Base-by-base conservation (phyloP, 768 basidiomycete genomes). In the Asterophora parasitica region DNA sequence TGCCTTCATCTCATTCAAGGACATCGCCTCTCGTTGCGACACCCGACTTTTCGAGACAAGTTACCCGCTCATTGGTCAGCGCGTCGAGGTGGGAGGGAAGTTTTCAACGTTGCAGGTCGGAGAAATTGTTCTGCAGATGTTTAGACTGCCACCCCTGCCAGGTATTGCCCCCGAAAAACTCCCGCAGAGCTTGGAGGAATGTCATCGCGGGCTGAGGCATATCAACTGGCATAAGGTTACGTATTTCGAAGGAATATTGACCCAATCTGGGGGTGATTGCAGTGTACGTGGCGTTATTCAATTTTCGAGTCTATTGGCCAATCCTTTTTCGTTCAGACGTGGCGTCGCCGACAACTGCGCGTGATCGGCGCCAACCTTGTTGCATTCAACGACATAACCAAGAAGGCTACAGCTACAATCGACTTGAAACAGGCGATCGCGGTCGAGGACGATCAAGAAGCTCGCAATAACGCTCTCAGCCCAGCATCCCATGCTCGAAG, bases 211-310 rank as follows among this genome's bases (percentile, higher is more conserved):
- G 1, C 70, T 98, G 54, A 73, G 90, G 50, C 87, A 94, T 58
- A 83, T 92, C 47, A 85, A 86, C 31, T 96, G 92, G 93, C 92
- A 95, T 60, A 93, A 94, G 69, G 79, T 86, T 54, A 90, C 92
- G 16, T 94, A 95, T 66, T 91, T 89, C 66, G 88, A 96, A 65
- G 92, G 95, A 20, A 84, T 82, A 0, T 66, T 98, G 54, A 98
- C 95, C 11, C 95, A 98, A 71, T 81, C 76, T 53, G 95, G 95
- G 12, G 95, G 94, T 8, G 95, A 95, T 62, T 96, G 93, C 62
- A 75, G 71, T 52, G 94, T 96, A 66, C 62, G 89, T 72, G 26
- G 20, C 33, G 33, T 43, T 23, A 38, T 20, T 10, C 31, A 17
- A 20, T 16, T 23, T 11, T 45, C 42, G 42, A 42, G 39, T n/a